phyloP scores from a whole-genome alignment of 495 filamentous ascomycete genomes.

The Penicillium simplicissimum region DNA sequence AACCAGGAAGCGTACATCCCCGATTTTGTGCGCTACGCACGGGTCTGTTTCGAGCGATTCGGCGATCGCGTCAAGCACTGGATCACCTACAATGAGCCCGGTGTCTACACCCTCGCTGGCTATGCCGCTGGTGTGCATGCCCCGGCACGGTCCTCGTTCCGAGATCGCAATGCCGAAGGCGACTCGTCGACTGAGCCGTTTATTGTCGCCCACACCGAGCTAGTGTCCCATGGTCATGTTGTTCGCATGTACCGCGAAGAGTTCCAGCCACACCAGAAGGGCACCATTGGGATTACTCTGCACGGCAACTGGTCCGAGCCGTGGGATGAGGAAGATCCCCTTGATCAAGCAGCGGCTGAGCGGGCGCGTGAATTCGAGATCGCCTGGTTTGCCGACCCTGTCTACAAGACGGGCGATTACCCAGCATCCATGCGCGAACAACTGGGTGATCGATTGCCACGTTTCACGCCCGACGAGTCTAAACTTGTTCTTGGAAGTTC shows the following conservation, averaged over 20 bases:
- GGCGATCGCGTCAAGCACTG: conserved; percentile 50
- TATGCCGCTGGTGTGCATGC: conserved; percentile 52
- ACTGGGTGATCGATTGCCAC: conserved; percentile 48
- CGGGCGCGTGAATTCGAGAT: conserved; percentile 51
- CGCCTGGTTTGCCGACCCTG: conserved; percentile 50
- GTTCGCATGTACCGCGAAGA: conserved; percentile 44
- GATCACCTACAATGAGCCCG: conserved; percentile 55
- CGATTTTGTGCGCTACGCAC: conserved; percentile 51
- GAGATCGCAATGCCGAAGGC: conserved; percentile 45
- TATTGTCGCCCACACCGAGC: conserved; percentile 44
- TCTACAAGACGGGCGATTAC: conserved; percentile 51
- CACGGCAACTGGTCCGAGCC: conserved; percentile 54
- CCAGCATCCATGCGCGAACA: conserved; percentile 50
- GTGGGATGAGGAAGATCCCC: conserved; percentile 43
- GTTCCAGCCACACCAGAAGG: conserved; percentile 43
- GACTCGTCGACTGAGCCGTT: conserved; percentile 51
- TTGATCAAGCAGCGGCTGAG: conserved; percentile 45
- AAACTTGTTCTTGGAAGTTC: conserved; percentile 46
- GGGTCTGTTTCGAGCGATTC: conserved; percentile 45
- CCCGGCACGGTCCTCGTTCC: conserved; percentile 45
- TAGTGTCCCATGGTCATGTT: conserved; percentile 45
- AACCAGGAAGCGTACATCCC: conserved; percentile 42
- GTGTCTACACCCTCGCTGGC: conserved; percentile 45
- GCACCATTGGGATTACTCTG: conserved; percentile 49
- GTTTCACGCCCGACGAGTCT: conserved; percentile 43